Evolutionary conservation across 768 basidiomycete species (phyloP), one percentile per base, ranked within the genome.

Genomic region (Baorangia bicolor): DNA sequence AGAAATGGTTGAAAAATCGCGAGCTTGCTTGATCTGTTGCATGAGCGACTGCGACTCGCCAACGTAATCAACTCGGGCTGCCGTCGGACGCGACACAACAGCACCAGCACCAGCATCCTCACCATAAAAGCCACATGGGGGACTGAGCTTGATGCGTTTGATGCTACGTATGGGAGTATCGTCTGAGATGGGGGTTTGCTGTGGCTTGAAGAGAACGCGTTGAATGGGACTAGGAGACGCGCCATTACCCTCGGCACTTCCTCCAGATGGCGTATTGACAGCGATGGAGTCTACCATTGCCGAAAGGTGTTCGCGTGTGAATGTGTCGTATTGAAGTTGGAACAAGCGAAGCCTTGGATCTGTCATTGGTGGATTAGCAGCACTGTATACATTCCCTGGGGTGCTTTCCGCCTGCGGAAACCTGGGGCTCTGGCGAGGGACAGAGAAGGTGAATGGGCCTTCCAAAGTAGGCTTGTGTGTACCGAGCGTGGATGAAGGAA

Each of bases 221-320:
- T 63, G 67, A 30, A 65, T 68, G 31, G 80, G 75, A 39, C 77
- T 81, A 2, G 80, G 75, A 8, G 81, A 79, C 1, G 75, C 74
- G 5, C 72, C 78, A 9, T 69, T 75, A 2, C 63, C 65, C 34
- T 71, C 75, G n/a, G 78, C 78, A 49, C 79, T 81, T 23, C 76
- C 74, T 10, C 70, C 83, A 28, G 89, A 87, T 0, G 84, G 83
- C 0, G 86, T 84, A 59, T 88, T 86, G 38, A 88, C 76, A n/a
- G 92, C 94, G 57, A 98, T 95, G 3, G 93, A 92, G 62, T 97
- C 95, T 2, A 96, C 94, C 74, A 98, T 83, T 0, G 91, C 93
- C 3, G 92, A 93, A 40, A 98, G 83, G 67, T 97, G 93, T 21
- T 96, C 91, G 41, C 94, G 84, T 2, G 96, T 99, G 67, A 91